These are phyloP conservation scores for Colletotrichum filicis DNA, from an alignment of 2,329 filamentous ascomycete genomes.

Conservation along the genomic window DNA sequence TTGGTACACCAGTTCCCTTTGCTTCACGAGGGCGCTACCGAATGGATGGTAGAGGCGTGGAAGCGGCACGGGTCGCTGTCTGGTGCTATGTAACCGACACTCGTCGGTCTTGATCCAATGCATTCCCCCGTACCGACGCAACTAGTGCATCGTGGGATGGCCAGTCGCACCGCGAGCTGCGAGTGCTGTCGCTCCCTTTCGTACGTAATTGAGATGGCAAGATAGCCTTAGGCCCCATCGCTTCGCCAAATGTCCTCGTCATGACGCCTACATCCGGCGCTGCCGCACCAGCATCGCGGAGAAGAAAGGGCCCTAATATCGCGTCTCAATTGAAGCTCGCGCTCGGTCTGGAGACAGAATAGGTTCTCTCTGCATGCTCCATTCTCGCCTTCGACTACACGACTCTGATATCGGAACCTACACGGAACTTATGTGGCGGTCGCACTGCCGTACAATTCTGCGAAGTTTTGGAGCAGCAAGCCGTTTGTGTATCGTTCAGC, in stretches of 20 bases:
- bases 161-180: background rate
- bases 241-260: slow-evolving; percentile 27
- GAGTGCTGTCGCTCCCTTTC: slow-evolving; percentile 7
- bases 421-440: background rate
- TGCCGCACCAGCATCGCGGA: background rate
- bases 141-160: slow-evolving; percentile 12
- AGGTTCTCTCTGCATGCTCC: background rate
- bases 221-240: background rate
- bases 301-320: background rate
- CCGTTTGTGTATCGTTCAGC: background rate
- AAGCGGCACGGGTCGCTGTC: background rate
- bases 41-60: background rate
- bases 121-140: background rate
- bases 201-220: slow-evolving; percentile 7
- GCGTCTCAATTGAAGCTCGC: background rate
- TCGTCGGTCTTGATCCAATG: background rate
- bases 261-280: slow-evolving; percentile 22
- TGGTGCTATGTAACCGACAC: background rate
- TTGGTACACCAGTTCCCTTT: background rate
- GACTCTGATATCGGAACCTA: background rate
- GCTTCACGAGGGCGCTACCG: background rate
- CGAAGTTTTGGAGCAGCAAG: background rate
- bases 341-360: background rate
- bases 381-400: slow-evolving; percentile 24
- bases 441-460: slow-evolving; percentile 3